Conservation (phyloP, 2,329 filamentous ascomycete genomes). For the Claviceps pusilla region DNA sequence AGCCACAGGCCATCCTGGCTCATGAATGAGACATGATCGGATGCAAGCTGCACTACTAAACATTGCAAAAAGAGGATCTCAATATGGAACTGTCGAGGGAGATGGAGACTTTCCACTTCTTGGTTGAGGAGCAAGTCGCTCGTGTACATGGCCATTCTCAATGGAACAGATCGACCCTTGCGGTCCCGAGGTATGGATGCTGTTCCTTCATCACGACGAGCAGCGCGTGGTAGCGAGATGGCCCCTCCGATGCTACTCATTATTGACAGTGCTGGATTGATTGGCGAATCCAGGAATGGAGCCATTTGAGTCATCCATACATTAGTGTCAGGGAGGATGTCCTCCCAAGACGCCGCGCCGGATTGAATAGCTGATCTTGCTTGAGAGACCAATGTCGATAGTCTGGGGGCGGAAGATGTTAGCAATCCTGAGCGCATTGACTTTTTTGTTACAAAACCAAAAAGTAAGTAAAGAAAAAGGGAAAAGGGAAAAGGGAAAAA, state of each 20-base stretch:
- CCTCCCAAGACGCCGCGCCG: slow-evolving; percentile 16
- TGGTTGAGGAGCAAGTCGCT: slow-evolving; percentile 41
- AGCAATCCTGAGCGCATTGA: neutral
- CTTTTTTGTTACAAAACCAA: too few species aligned
- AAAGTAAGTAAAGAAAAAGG: too few species aligned
- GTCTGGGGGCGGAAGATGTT: slow-evolving; percentile 15
- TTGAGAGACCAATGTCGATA: slow-evolving; percentile 38
- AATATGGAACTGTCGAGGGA: slow-evolving; percentile 28
- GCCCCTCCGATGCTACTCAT: slow-evolving; percentile 58
- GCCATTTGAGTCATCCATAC: slow-evolving; percentile 53
- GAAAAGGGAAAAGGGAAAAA: too few species aligned
- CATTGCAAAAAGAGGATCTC: slow-evolving; percentile 38
- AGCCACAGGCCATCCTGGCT: slow-evolving; percentile 32
- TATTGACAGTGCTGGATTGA: slow-evolving; percentile 54
- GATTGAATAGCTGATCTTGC: slow-evolving; percentile 19
- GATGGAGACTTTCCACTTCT: slow-evolving; percentile 21
- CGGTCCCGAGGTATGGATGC: slow-evolving; percentile 39
- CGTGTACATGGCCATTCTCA: slow-evolving; percentile 61
- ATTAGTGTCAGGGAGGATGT: slow-evolving; percentile 47
- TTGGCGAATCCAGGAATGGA: slow-evolving; percentile 32
- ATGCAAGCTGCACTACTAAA: slow-evolving; percentile 34
- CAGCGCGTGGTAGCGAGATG: slow-evolving; percentile 37
- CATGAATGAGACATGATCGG: slow-evolving; percentile 37
- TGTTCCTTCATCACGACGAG: neutral
- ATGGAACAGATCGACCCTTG: slow-evolving; percentile 54